phyloP scores from a whole-genome alignment of 352 stramenopile genomes.

The Pythium oligandrum region DNA sequence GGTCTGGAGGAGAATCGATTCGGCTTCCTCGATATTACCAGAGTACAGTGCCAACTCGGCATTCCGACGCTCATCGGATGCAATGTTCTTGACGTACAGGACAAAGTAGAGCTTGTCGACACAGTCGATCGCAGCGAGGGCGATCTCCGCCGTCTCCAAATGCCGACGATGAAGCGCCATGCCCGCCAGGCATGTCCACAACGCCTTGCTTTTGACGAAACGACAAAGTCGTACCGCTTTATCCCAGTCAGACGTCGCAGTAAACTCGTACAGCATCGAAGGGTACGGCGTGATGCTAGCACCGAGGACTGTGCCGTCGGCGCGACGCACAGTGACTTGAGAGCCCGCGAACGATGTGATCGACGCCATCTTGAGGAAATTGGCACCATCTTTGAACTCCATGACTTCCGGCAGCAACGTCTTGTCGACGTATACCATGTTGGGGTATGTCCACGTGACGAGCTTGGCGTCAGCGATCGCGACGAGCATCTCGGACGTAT shows the following conservation, averaged over 20 bases:
- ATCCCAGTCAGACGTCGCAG: slow-evolving; percentile 77
- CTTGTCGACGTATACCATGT: slow-evolving; percentile 89
- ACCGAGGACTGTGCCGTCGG: slow-evolving; percentile 83
- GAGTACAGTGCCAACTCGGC: slow-evolving; percentile 86
- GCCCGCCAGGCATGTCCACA: slow-evolving; percentile 89
- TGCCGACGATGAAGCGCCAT: slow-evolving; percentile 88
- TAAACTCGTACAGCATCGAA: slow-evolving; percentile 87
- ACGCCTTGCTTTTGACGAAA: slow-evolving; percentile 83
- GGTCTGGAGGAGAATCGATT: slow-evolving; percentile 89
- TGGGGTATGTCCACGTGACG: slow-evolving; percentile 89
- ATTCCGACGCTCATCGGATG: slow-evolving; percentile 81
- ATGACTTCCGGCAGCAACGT: slow-evolving; percentile 83
- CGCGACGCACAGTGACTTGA: slow-evolving; percentile 80
- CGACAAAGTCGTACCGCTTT: slow-evolving; percentile 89
- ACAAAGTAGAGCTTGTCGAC: slow-evolving; percentile 95
- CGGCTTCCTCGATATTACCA: slow-evolving; percentile 87
- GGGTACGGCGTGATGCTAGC: slow-evolving; percentile 78
- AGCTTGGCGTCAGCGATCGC: slow-evolving; percentile 87
- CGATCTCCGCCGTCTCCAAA: slow-evolving; percentile 89
- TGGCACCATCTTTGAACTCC: slow-evolving; percentile 61
- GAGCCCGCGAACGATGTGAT: slow-evolving; percentile 87
- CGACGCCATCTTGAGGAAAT: slow-evolving; percentile 83
- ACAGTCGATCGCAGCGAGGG: slow-evolving; percentile 86
- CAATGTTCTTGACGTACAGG: slow-evolving; percentile 82
- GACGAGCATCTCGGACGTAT: slow-evolving; percentile 82